Base-by-base conservation (phyloP, 148 eudicot genomes). In the Bassia scoparia region DNA sequence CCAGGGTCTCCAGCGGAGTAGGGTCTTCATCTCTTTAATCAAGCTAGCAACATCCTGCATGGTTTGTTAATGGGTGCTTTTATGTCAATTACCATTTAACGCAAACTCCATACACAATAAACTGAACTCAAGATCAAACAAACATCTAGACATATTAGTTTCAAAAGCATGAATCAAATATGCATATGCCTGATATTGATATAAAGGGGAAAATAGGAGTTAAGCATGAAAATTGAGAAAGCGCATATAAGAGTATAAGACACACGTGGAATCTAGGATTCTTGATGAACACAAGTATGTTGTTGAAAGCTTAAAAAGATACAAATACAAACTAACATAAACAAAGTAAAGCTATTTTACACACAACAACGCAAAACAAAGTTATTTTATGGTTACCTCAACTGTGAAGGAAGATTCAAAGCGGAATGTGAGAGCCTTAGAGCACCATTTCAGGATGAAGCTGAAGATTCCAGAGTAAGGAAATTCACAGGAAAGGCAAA, bases 381-480 rank as follows among this genome's bases (percentile, higher is more conserved):
- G 62, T 46, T 33, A 49, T 50, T 4, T n/a, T 18, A 34, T n/a
- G 44, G 38, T 80, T 80, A 91, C 99, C 97, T 95, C 78, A 69
- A 77, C n/a, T n/a, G 70, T 63, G 79, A 76, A 70, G 97, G 92
- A n/a, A 76, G 76, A 59, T 71, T 67, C 72, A 67, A 77, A 44
- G 74, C 79, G 71, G 63, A 78, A 80, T 12, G 75, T 69, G 54
- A 91, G 82, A 65, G 81, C 87, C 77, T 86, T 89, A 3, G 77
- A 81, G 86, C 99, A 90, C 92, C 96, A 96, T 7, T 64, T 76
- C 68, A 96, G 67, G 83, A 70, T 43, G 89, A 83, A 83, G 79
- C 84, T n/a, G n/a, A 77, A 90, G 88, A 83, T 80, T 86, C 79
- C 81, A 81, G 27, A 96, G 90, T 70, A 79, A 71, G 9, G 90